Evolutionary conservation across 2,329 filamentous ascomycete genomes (phyloP).

Genomic region (Stagonosporopsis chrysanthemi): DNA sequence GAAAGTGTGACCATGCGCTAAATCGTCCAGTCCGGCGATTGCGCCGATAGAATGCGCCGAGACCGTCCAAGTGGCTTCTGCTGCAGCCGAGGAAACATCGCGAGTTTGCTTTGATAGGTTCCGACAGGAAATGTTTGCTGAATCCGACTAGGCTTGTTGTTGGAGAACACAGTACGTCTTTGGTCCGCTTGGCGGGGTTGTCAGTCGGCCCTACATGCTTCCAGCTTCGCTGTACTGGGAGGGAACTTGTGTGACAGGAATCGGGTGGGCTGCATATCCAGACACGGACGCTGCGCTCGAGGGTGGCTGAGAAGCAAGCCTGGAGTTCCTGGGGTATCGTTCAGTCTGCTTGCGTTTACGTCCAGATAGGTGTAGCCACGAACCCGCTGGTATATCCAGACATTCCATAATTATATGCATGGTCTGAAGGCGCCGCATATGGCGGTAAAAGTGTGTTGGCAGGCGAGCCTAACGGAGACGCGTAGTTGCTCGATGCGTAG

Average conservation of each 20-base stretch:
- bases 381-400: constrained; percentile 54
- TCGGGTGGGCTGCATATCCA: constrained; percentile 27
- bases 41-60: constrained; percentile 13
- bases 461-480: constrained; percentile 49
- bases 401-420: constrained; percentile 52
- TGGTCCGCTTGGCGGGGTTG: constrained; percentile 1
- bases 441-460: constrained; percentile 40
- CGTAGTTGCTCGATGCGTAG: constrained; percentile 39
- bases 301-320: constrained; percentile 39
- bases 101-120: constrained; percentile 7
- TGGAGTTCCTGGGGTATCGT: constrained; percentile 51
- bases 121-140: constrained; percentile 9
- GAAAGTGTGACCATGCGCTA: constrained; percentile 10
- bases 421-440: constrained; percentile 50
- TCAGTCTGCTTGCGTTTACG: constrained; percentile 51
- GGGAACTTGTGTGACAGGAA: constrained; percentile 26
- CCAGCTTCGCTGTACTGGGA: constrained; percentile 32
- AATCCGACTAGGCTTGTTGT: constrained; percentile 3
- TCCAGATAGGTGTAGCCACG: constrained; percentile 54
- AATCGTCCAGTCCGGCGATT: constrained; percentile 9
- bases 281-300: constrained; percentile 28
- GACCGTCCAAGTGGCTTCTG: constrained; percentile 12
- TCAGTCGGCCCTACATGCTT: constrained; percentile 17
- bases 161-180: neutral
- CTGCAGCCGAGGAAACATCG: constrained; percentile 7